Base-by-base conservation (phyloP, 345 rosid genomes). In the Hibiscus trionum region DNA sequence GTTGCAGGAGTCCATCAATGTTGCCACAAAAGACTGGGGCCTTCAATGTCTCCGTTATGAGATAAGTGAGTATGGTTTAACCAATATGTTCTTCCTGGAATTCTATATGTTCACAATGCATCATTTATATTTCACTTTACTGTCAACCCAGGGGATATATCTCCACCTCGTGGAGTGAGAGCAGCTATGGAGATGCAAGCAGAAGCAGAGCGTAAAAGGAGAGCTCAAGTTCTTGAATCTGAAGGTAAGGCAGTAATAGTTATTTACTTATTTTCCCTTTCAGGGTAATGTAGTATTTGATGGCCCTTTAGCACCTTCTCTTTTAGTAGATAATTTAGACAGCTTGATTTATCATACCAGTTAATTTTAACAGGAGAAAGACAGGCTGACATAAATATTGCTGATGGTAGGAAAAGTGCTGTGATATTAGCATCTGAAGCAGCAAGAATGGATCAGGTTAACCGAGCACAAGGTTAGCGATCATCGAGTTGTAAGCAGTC, bases 181-280 rank as follows among this genome's bases (percentile, higher is more conserved):
- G 85, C 74, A 73, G 99, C 99, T 74, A 95, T 95, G 99, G 99
- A 93, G 83, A 89, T 90, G 98, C 99, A 95, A 78, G 98, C 97
- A 76, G 99, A 95, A 84, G 99, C 98, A 71, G 98, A 95, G 73
- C 96, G 96, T 77, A 95, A 82, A 78, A 90, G 83, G 83, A 86
- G 98, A 81, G 96, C 98, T 74, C 94, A 86, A 81, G 82, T 95
- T 78, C 92, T 93, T 52, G 93, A 95, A 70, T 90, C 99, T 70
- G 97, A 93, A 89, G 82, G 86, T 83, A 73, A 64, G 67, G 42
- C 52, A 19, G 16, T 64, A 17, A 29, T 52, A 33, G 11, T 53
- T 31, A 17, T 52, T 53, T 53, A 33, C 11, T 53, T 31, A 17
- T 52, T 53, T 53, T 1, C 49, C 31, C 19, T 55, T 52, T 15